Evolutionary conservation across 1,284 basidiomycete species (phyloP).

Genomic region (Cutaneotrichosporon cutaneum): DNA sequence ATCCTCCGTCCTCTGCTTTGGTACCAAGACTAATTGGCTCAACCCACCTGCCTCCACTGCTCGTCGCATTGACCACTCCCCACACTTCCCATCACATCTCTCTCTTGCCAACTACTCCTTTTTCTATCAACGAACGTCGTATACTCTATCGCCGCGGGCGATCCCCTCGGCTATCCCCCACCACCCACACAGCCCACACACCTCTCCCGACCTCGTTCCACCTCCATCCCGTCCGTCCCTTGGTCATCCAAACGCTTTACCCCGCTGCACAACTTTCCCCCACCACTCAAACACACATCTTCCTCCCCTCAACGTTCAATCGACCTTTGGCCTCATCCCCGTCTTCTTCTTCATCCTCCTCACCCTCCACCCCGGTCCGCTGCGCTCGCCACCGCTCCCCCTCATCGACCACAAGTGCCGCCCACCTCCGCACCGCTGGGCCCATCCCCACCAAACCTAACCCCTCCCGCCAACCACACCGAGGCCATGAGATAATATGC

Average conservation of each 20-base stretch:
- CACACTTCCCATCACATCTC: no score
- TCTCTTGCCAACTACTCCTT: no score
- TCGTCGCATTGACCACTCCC: no score
- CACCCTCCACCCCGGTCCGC: background rate
- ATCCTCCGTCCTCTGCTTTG: no score
- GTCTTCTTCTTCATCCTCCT: background rate
- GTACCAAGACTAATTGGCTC: no score
- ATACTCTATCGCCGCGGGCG: no score
- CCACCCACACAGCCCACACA: no score
- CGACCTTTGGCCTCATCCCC: background rate
- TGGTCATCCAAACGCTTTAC: background rate
- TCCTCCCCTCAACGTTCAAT: background rate
- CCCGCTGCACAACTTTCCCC: background rate
- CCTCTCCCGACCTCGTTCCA: no score
- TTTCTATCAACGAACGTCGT: no score
- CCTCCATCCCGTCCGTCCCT: no score
- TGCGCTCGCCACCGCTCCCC: background rate
- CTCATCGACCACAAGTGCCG: background rate
- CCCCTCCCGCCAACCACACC: background rate
- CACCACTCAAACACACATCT: background rate
- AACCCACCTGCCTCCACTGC: no score
- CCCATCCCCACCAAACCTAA: slow-evolving; percentile 1
- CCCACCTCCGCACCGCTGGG: background rate
- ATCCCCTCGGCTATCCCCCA: no score
- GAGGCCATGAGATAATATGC: slow-evolving; percentile 9